These are phyloP conservation scores for Suhomyces faveliae DNA, from an alignment of 805 yeast genomes.

Conservation along the genomic window DNA sequence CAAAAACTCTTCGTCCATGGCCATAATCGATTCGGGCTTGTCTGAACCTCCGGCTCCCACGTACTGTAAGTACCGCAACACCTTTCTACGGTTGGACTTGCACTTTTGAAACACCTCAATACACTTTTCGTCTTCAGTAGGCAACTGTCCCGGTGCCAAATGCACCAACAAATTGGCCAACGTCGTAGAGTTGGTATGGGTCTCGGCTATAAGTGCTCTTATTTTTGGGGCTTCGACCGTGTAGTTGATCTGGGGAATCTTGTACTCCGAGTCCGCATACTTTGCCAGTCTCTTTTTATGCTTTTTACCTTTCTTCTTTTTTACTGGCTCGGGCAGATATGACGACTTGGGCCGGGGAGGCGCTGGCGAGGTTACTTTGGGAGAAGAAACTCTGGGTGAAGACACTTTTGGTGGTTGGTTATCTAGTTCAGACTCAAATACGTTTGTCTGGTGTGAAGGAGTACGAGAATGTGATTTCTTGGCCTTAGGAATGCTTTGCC, in stretches of 20 bases:
- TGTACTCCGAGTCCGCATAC: conserved; percentile 50
- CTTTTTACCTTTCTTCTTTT: conserved; percentile 7
- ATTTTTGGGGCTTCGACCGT: conserved; percentile 73
- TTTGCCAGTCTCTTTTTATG: conserved; percentile 15
- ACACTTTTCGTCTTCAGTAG: conserved; percentile 63
- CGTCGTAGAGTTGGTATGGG: conserved; percentile 71
- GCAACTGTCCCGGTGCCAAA: conserved; percentile 47
- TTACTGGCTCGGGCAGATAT: conserved; percentile 9
- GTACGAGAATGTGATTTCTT: conserved; percentile 4
- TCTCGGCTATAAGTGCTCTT: conserved; percentile 64
- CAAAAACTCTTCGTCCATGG: conserved; percentile 70
- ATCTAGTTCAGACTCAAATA: conserved; percentile 5
- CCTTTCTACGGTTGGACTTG: conserved; percentile 69
- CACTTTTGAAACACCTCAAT: conserved; percentile 72
- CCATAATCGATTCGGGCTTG: conserved; percentile 26
- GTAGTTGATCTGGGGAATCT: conserved; percentile 68
- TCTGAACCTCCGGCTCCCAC: conserved; percentile 53
- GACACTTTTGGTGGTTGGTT: neutral
- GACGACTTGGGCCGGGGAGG: neutral
- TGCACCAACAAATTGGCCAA: conserved; percentile 50
- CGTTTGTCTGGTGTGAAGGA: conserved; percentile 3
- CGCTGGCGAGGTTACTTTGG: too few species aligned
- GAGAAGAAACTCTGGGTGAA: neutral
- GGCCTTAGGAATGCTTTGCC: conserved; percentile 41
- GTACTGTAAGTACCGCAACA: conserved; percentile 77